Conservation (phyloP, 1,284 basidiomycete species). For the Acaromyces ingoldii region DNA sequence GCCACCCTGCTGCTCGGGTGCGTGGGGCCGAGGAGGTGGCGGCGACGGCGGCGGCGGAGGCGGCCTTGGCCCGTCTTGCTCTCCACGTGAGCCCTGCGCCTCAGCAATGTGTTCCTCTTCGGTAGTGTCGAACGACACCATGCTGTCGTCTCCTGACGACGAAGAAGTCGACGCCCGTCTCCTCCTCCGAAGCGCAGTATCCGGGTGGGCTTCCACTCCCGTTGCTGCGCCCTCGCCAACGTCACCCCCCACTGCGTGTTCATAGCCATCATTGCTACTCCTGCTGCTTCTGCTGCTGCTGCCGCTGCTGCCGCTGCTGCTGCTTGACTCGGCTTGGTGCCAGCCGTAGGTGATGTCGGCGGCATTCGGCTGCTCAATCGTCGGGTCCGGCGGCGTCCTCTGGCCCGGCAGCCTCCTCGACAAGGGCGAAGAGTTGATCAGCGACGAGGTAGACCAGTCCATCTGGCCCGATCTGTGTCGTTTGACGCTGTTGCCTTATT, state of each 20-base stretch:
- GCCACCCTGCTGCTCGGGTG: neutral
- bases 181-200: neutral
- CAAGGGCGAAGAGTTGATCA: neutral
- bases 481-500: neutral
- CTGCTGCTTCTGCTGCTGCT: neutral
- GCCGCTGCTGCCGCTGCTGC: neutral
- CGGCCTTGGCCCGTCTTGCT: too few relatives aligned
- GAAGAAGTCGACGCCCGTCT: neutral
- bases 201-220: too few relatives aligned
- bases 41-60: too few relatives aligned
- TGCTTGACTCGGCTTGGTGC: neutral
- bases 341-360: constrained; percentile 11
- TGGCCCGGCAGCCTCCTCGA: constrained; percentile 1
- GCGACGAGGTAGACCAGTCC: neutral
- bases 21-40: too few relatives aligned
- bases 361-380: neutral
- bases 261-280: neutral
- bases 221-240: neutral
- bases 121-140: neutral
- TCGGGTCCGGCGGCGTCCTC: constrained; percentile 4
- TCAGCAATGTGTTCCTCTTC: neutral
- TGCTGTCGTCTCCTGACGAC: neutral
- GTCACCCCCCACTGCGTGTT: neutral
- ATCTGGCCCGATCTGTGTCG: neutral
- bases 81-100: neutral